Evolutionary conservation across 352 stramenopile genomes (phyloP).

Genomic region (Globisporangium perplexum): DNA sequence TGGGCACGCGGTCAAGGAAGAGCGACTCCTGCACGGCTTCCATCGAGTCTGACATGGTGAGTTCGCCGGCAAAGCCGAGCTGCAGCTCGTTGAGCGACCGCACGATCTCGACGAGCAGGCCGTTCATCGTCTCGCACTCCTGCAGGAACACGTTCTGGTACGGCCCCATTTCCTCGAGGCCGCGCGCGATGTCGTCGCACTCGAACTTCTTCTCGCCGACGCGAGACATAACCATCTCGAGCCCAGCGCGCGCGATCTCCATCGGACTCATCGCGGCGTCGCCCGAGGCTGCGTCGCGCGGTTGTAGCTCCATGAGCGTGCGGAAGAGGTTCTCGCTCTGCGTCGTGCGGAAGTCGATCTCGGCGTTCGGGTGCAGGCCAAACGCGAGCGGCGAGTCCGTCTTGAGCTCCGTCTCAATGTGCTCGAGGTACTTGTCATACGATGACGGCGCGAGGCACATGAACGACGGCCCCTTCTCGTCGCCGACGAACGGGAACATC

Average conservation of each 20-base stretch:
- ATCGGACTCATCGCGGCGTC: conserved; percentile 90
- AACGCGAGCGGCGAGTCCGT: conserved; percentile 97
- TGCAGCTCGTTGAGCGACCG: conserved; percentile 96
- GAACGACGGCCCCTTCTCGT: conserved; percentile 94
- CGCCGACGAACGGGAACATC: conserved; percentile 96
- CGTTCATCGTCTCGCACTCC: conserved; percentile 98
- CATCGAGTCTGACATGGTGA: conserved; percentile 98
- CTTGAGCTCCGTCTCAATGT: conserved; percentile 96
- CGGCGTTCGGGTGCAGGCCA: conserved; percentile 96
- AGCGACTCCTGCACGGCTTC: conserved; percentile 93
- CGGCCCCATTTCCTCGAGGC: conserved; percentile 92
- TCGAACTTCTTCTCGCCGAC: conserved; percentile 98
- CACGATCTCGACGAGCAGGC: conserved; percentile 92
- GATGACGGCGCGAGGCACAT: conserved; percentile 94
- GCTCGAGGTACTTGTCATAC: conserved; percentile 97
- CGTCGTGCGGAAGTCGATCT: conserved; percentile 98
- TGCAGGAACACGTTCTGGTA: conserved; percentile 98
- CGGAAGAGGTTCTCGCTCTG: conserved; percentile 95
- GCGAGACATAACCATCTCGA: conserved; percentile 92
- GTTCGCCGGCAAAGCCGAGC: conserved; percentile 93
- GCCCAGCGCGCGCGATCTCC: conserved; percentile 86
- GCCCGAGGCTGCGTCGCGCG: conserved; percentile 78
- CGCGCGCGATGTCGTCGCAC: conserved; percentile 92
- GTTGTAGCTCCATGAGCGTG: conserved; percentile 95
- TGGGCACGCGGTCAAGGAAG: conserved; percentile 92